phyloP scores from a whole-genome alignment of 352 stramenopile genomes.

The Blastocystis sp. region DNA sequence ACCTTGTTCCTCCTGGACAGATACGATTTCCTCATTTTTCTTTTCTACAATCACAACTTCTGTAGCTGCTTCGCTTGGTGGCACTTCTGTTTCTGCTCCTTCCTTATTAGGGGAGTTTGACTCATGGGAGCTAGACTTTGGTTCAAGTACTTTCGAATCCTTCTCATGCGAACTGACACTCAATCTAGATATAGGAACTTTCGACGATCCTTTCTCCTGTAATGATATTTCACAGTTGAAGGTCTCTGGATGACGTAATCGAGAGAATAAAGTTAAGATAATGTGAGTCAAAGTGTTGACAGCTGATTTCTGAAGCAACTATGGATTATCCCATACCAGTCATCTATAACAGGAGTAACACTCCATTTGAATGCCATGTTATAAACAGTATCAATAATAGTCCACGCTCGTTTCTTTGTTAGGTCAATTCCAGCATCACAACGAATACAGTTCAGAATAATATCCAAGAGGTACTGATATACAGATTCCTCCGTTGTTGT shows the following conservation, averaged over 20 bases:
- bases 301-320: conserved; percentile 86
- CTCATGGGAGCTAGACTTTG: background rate
- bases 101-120: background rate
- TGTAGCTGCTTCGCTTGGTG: background rate
- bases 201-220: background rate
- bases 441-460: conserved; percentile 89
- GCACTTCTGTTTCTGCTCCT: background rate
- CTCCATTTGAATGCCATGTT: conserved; percentile 84
- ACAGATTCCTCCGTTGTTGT: conserved; percentile 85
- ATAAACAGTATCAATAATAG: conserved; percentile 92
- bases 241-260: conserved; percentile 72
- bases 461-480: conserved; percentile 90
- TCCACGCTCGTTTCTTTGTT: conserved; percentile 85
- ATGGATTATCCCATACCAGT: conserved; percentile 70
- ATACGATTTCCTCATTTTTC: background rate
- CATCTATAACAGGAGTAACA: conserved; percentile 70
- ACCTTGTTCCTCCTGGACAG: background rate
- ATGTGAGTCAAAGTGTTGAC: conserved; percentile 92
- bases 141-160: background rate
- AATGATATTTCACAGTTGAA: conserved; percentile 40
- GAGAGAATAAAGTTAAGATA: conserved; percentile 91
- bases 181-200: background rate
- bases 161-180: background rate
- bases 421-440: conserved; percentile 85
- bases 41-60: background rate